Evolutionary conservation across 257 asterid species (phyloP).

Genomic region (Scutellaria galericulata): DNA sequence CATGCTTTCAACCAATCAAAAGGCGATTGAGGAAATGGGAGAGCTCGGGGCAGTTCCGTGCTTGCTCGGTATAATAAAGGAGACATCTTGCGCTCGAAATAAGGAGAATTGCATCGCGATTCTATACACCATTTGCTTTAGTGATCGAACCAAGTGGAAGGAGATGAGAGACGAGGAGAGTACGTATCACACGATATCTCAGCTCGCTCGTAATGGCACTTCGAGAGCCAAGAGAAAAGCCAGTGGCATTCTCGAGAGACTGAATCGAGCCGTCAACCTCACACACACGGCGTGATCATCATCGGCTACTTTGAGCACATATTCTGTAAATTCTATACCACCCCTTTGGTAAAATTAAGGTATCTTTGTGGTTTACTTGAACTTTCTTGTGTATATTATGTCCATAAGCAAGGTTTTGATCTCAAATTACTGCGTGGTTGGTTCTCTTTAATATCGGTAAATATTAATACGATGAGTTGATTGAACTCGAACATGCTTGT

Average conservation of each 20-base stretch:
- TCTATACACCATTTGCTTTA: slow-evolving; percentile 59
- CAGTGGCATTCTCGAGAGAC: slow-evolving; percentile 68
- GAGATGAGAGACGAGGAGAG: slow-evolving; percentile 75
- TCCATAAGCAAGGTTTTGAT: slow-evolving; percentile 48
- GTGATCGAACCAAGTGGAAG: slow-evolving; percentile 70
- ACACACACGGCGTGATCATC: slow-evolving; percentile 70
- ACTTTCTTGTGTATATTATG: slow-evolving; percentile 54
- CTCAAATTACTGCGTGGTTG: slow-evolving; percentile 39
- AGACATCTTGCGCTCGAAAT: slow-evolving; percentile 55
- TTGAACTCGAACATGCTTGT: slow-evolving; percentile 5
- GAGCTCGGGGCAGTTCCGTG: slow-evolving; percentile 70
- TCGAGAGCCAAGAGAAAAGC: slow-evolving; percentile 94
- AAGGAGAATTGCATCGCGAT: slow-evolving; percentile 79
- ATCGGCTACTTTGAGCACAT: slow-evolving; percentile 27
- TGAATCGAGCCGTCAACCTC: slow-evolving; percentile 51
- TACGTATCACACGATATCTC: slow-evolving; percentile 59
- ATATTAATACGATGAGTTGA: slow-evolving; percentile 21
- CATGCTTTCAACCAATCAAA: slow-evolving; percentile 73
- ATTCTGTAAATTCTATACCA: slow-evolving; percentile 73
- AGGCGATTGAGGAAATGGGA: slow-evolving; percentile 70
- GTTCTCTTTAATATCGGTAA: slow-evolving; percentile 28
- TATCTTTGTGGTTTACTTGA: slow-evolving; percentile 40
- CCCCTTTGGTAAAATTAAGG: slow-evolving; percentile 41
- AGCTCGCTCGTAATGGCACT: slow-evolving; percentile 69
- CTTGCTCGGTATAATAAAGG: slow-evolving; percentile 68